Evolutionary conservation across 2,329 filamentous ascomycete species (phyloP).

Genomic region (Talaromyces sp.): DNA sequence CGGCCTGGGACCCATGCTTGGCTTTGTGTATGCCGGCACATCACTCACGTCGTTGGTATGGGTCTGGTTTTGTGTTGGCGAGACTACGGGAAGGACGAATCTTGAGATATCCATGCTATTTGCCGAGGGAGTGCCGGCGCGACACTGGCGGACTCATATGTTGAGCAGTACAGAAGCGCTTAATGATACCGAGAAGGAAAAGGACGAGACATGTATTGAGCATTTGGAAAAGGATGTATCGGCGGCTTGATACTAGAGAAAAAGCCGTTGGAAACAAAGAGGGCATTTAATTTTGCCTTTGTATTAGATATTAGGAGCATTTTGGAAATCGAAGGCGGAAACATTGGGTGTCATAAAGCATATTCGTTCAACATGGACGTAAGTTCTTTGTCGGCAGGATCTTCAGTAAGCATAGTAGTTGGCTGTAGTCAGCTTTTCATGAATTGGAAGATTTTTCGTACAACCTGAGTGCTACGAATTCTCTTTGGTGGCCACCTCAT

Average conservation of each 20-base stretch:
- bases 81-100: not conserved
- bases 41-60: slow-evolving; percentile 2
- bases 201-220: not conserved
- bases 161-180: not conserved
- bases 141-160: not conserved
- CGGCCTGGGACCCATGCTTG: slow-evolving; percentile 1
- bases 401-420: too few species aligned
- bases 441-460: too few species aligned
- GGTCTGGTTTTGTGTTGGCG: slow-evolving; percentile 4
- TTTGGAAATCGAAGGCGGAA: too few species aligned
- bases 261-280: not conserved
- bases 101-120: slow-evolving; percentile 5
- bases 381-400: too few species aligned
- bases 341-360: too few species aligned
- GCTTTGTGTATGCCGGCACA: slow-evolving; percentile 3
- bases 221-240: not conserved
- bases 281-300: too few species aligned
- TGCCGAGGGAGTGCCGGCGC: not conserved
- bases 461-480: too few species aligned
- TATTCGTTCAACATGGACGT: too few species aligned
- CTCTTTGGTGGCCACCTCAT: too few species aligned
- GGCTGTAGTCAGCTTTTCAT: too few species aligned
- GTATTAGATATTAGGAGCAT: too few species aligned
- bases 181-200: not conserved
- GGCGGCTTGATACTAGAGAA: not conserved